These are phyloP conservation scores for Powellomyces hirtus DNA, from an alignment of 192 early-diverging fungal genomes.

Conservation along the genomic window DNA sequence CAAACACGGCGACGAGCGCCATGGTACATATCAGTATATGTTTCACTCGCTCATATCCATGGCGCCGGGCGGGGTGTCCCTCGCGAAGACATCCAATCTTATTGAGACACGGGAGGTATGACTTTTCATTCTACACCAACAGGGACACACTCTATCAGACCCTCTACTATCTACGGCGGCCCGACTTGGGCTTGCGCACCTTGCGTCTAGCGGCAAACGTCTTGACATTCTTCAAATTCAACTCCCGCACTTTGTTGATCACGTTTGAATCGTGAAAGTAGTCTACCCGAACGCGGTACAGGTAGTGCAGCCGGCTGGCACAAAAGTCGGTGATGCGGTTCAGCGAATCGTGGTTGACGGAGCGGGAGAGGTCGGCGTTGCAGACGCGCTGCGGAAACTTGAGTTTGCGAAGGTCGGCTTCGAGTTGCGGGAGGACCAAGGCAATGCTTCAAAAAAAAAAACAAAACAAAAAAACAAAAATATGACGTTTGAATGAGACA, in stretches of 20 bases:
- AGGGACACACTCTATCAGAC: background rate
- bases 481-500: background rate
- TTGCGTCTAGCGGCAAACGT: no score
- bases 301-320: background rate
- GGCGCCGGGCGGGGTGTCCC: no score
- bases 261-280: background rate
- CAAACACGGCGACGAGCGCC: background rate
- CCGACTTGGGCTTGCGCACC: no score
- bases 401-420: conserved; percentile 16
- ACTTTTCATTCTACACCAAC: background rate
- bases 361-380: background rate
- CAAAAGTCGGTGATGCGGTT: conserved; percentile 17
- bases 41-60: no score
- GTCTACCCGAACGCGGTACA: conserved; percentile 20
- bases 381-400: conserved; percentile 15
- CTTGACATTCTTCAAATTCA: conserved; percentile 18
- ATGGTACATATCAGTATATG: background rate
- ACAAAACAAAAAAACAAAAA: background rate
- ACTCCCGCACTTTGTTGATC: background rate
- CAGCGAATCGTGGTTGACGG: background rate
- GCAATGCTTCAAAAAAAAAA: background rate
- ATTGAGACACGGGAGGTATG: no score
- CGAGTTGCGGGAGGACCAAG: background rate
- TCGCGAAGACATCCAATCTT: background rate
- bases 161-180: no score